Evolutionary conservation across 768 basidiomycete species (phyloP), one percentile per base, ranked within the genome.

Genomic region (Boletellus sp.): DNA sequence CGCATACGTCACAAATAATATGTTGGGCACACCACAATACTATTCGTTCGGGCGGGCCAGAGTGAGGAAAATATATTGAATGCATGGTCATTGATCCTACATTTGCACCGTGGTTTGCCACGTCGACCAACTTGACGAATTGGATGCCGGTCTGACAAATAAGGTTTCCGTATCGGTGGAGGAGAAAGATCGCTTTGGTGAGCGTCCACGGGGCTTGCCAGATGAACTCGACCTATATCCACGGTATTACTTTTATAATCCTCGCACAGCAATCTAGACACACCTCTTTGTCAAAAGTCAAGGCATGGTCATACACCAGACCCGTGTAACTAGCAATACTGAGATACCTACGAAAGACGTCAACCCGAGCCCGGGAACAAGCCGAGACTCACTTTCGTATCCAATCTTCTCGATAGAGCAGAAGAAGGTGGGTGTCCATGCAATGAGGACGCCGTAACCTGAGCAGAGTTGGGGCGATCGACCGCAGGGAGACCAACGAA

Each of bases 111-210:
- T 35, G n/a, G 24, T 57, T 16, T 1, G 34, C 26, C 4, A 58
- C n/a, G 16, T 28, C 13, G 15, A 50, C 54, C 35, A 33, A 32
- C 33, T 51, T 51, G 24, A 45, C 43, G 13, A 55, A 26, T 9
- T 42, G 32, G 4, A 58, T 38, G 35, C 46, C 22, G 13, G 48
- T 50, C 20, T 60, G 56, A 16, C 40, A 47, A 7, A 58, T 16
- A 7, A 60, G 46, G 28, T 55, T 60, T 3, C 45, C 56, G 26
- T 60, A 60, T 22, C 58, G 56, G 36, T 50, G 53, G 17, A 58
- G 12, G 6, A 60, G 46, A 40, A 58, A 60, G 4, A 47, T 3
- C 0, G 37, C 20, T 47, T 52, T 60, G 9, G 47, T 40, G 7
- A 28, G 17, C 4, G 50, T 52, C 56, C 50, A 55, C 9, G 53